Evolutionary conservation across 257 asterid species (phyloP).

Genomic region (Nicotiana tabacum): DNA sequence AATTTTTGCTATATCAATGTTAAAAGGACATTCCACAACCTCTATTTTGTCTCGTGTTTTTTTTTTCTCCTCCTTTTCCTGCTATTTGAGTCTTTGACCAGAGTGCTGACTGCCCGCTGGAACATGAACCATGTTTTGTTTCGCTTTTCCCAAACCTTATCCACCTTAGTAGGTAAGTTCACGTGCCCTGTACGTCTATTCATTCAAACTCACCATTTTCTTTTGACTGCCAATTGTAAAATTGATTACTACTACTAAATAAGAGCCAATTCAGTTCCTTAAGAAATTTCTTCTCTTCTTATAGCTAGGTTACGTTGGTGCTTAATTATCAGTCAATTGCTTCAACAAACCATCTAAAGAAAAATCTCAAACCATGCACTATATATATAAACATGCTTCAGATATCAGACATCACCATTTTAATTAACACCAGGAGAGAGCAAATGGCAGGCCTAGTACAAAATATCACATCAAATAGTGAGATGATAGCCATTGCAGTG

Average conservation of each 20-base stretch:
- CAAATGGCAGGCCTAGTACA: background rate
- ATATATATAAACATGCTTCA: background rate
- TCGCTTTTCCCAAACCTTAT: background rate
- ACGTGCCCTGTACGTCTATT: conserved; percentile 2
- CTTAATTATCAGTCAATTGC: background rate
- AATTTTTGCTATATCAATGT: too few relatives aligned
- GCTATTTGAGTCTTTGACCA: conserved; percentile 2
- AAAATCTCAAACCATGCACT: background rate
- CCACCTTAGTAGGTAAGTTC: too few relatives aligned
- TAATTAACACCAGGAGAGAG: background rate
- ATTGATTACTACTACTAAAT: background rate
- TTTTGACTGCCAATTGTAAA: background rate
- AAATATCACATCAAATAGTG: background rate
- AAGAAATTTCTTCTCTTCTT: background rate
- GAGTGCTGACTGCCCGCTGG: background rate
- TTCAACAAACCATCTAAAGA: background rate
- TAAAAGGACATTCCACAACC: background rate
- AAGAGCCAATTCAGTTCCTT: background rate
- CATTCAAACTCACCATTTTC: background rate
- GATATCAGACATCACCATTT: background rate
- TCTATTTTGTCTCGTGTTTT: background rate
- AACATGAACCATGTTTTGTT: background rate
- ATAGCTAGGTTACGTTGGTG: background rate
- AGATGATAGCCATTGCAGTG: background rate
- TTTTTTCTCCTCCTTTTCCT: background rate